Evolutionary conservation across 352 stramenopile species (phyloP).

Genomic region (Plasmopara halstedii): DNA sequence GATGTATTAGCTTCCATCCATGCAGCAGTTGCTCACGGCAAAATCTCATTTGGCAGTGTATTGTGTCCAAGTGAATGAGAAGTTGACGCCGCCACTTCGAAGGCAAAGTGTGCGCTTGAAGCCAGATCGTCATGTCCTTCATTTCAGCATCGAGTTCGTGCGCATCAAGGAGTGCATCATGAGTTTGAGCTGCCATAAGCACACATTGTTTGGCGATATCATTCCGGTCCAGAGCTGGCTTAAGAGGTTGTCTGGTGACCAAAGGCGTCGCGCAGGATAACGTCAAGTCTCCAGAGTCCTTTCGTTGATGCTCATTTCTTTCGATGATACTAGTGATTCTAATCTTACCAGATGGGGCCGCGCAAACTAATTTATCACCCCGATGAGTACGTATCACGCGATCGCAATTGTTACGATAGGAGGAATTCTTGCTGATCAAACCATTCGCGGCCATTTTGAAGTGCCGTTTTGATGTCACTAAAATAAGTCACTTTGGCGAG

Average conservation of each 20-base stretch:
- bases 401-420: constrained; percentile 1
- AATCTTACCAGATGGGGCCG: neutral
- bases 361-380: constrained; percentile 1
- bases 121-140: constrained; percentile 33
- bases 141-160: constrained; percentile 25
- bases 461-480: constrained; percentile 9
- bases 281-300: constrained; percentile 11
- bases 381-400: neutral
- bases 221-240: constrained; percentile 4
- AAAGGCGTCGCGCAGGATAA: constrained; percentile 8
- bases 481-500: neutral
- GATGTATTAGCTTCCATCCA: constrained; percentile 32
- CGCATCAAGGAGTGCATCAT: constrained; percentile 28
- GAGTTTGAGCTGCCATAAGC: constrained; percentile 22
- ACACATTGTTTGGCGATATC: constrained; percentile 31
- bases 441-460: constrained; percentile 16
- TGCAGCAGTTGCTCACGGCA: constrained; percentile 23
- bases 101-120: constrained; percentile 32
- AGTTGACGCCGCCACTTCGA: constrained; percentile 33
- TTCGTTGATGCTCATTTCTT: constrained; percentile 6
- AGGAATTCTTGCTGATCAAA: constrained; percentile 1
- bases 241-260: constrained; percentile 3
- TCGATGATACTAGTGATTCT: neutral
- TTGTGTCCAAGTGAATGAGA: constrained; percentile 23
- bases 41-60: constrained; percentile 33